These are phyloP conservation scores for Dendrobium huoshanense DNA, from an alignment of 106 monocot species.

Conservation along the genomic window DNA sequence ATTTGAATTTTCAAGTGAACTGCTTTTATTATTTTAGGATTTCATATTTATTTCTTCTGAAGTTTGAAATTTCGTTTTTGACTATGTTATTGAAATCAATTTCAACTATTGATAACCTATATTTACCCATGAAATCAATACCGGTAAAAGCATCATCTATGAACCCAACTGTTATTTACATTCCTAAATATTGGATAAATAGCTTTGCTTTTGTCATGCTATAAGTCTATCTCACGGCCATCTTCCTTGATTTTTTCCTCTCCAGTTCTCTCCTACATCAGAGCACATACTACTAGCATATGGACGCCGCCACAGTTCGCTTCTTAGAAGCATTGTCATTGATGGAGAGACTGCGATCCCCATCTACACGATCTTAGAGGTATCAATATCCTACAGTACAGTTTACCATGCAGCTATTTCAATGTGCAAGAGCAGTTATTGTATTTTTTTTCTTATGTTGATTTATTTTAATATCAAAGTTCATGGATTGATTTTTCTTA, in stretches of 20 bases:
- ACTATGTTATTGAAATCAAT: background rate
- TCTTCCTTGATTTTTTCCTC: constrained; percentile 3
- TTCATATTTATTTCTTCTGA: background rate
- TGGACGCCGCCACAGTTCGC: constrained; percentile 87
- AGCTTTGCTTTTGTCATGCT: background rate
- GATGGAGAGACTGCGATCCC: constrained; percentile 75
- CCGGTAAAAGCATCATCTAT: background rate
- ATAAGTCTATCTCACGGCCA: background rate
- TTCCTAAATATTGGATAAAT: background rate
- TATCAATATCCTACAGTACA: constrained; percentile 11
- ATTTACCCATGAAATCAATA: background rate
- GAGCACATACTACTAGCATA: constrained; percentile 93
- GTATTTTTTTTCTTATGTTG: background rate
- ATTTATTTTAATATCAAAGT: background rate
- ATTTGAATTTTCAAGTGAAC: background rate
- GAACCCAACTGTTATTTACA: background rate
- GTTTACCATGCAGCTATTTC: constrained; percentile 2
- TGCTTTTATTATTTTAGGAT: background rate
- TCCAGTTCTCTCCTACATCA: constrained; percentile 95
- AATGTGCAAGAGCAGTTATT: background rate
- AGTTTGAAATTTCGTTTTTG: background rate
- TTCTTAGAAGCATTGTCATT: constrained; percentile 74
- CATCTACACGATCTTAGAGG: constrained; percentile 95
- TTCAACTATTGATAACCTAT: background rate
- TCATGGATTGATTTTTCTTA: background rate